Evolutionary conservation across 192 early-diverging fungal species (phyloP).

Genomic region (Linnemannia exigua): DNA sequence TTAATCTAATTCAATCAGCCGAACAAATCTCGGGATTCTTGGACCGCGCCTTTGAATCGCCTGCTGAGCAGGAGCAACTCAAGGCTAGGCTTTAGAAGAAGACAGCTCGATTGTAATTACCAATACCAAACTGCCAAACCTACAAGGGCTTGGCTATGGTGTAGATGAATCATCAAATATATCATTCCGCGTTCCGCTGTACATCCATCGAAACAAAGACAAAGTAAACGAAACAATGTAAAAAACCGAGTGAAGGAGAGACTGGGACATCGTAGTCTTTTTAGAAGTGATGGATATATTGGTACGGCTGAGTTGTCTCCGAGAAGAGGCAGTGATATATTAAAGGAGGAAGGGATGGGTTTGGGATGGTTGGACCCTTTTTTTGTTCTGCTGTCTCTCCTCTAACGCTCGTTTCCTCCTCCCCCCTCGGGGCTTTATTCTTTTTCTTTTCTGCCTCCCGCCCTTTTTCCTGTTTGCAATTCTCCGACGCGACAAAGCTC

Average conservation of each 20-base stretch:
- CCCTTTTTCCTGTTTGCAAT: not conserved
- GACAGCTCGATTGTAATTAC: not conserved
- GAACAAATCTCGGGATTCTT: constrained; percentile 31
- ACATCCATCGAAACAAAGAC: no score
- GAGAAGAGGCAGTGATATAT: no score
- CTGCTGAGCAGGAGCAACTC: not conserved
- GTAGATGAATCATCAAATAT: not conserved
- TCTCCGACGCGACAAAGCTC: no score
- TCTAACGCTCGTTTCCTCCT: not conserved
- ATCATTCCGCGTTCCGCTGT: no score
- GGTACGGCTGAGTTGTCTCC: no score
- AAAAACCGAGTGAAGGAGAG: no score
- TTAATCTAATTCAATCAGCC: not conserved
- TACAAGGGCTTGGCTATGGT: not conserved
- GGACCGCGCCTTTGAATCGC: not conserved
- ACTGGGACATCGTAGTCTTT: no score
- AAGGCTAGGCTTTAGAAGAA: constrained; percentile 23
- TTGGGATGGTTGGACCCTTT: not conserved
- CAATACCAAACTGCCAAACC: not conserved
- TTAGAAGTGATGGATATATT: no score
- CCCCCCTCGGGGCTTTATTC: not conserved
- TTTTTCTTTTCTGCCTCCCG: not conserved
- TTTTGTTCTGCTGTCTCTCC: not conserved
- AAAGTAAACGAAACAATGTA: no score
- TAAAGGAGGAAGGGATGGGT: not conserved